Evolutionary conservation across 169 alveolate genomes (phyloP), one percentile per base, ranked within the genome.

Genomic region (Eimeria praecox): DNA sequence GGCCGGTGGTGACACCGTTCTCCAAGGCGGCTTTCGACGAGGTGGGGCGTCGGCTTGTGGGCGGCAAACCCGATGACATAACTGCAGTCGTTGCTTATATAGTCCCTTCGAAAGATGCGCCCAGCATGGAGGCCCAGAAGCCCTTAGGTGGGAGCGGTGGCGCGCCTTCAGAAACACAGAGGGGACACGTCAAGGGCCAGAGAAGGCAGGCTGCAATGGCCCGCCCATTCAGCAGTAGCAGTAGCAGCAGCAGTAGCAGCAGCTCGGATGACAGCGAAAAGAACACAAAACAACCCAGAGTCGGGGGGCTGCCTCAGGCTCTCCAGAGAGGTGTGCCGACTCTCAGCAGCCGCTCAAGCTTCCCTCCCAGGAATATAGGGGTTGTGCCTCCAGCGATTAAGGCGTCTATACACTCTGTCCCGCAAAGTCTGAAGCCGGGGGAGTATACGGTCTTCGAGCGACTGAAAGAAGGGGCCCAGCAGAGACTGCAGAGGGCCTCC

Each of bases 21-120:
- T 88, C 97, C 33, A 94, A 96, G 59, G 97, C 97, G 3, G 97
- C 97, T 18, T 86, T 83, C 66, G 88, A 94, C 64, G 97, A 96
- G 73, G 94, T 97, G 42, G 97, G 97, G 46, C 90, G 96, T 85
- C 95, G 96, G 20, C 92, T 96, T 35, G 95, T 82, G 66, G 98
- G 98, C 33, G 98, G 98, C 40, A 97, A 97, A 73, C 98, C 98
- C 2, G 98, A 97, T 75, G 98, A 97, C 95, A 97, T 90, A 46
- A 96, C 98, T 9, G 98, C 95, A 12, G 97, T 96, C 59, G 98
- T 96, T 14, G 97, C 97, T 8, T 96, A 96, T 94, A 96, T 95
- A 38, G 80, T 89, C 35, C 80, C 92, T 12, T 35, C 75, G 40
- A 20, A 24, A 27, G 92, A 33, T 5, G 35, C 56, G 5, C 56